Conservation (phyloP, 169 alveolate species). For the Plasmodium fragile region DNA sequence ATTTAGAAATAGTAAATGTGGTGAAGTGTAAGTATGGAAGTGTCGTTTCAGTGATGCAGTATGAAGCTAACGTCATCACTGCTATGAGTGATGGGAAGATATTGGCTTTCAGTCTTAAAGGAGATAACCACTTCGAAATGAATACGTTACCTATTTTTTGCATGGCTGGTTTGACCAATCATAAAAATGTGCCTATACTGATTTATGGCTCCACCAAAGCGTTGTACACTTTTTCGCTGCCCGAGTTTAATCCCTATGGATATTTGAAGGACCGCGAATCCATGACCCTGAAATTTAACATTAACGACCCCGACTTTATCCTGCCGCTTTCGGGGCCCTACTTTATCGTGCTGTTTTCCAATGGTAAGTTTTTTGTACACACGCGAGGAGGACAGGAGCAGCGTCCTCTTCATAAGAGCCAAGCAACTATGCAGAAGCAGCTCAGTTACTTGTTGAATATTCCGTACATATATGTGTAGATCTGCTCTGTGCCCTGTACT, state of each 20-base stretch:
- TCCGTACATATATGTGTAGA: not conserved
- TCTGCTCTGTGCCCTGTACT: no score
- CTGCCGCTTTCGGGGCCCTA: slow-evolving; percentile 71
- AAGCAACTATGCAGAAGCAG: not conserved
- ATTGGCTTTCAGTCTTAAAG: slow-evolving; percentile 48
- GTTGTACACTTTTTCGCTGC: slow-evolving; percentile 67
- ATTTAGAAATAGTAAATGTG: slow-evolving; percentile 46
- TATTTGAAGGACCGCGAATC: slow-evolving; percentile 64
- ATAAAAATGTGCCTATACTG: slow-evolving; percentile 50
- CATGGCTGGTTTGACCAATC: slow-evolving; percentile 73
- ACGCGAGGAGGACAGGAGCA: not conserved
- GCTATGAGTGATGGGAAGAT: slow-evolving; percentile 78
- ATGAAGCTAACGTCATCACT: slow-evolving; percentile 72
- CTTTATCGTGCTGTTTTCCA: slow-evolving; percentile 58
- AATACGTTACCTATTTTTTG: slow-evolving; percentile 68
- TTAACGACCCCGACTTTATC: slow-evolving; percentile 68
- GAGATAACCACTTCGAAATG: slow-evolving; percentile 68
- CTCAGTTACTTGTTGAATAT: not conserved
- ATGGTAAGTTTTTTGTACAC: slow-evolving; percentile 16
- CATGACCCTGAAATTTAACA: slow-evolving; percentile 36
- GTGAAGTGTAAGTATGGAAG: slow-evolving; percentile 66
- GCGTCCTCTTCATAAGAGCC: not conserved
- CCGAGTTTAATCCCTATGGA: slow-evolving; percentile 68
- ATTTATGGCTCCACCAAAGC: slow-evolving; percentile 72
- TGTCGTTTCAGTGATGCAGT: slow-evolving; percentile 75